Percentiles rank a stretch among this genome's conserved stretches.
Evolutionary conservation across 331 rosid genomes (phyloP).

Genomic region (Malus hybrid): DNA sequence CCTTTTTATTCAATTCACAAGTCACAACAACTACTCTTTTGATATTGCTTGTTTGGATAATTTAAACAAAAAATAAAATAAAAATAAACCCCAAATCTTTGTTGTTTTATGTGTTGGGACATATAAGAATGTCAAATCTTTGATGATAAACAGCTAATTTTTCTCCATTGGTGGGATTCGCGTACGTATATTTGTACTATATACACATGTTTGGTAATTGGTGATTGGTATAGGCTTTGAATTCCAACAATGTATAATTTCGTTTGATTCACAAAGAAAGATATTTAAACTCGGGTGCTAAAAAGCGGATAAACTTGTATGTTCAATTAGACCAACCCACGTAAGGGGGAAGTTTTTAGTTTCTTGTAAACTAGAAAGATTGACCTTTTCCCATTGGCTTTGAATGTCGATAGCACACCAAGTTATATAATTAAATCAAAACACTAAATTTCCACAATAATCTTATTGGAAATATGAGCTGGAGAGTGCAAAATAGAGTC

Average conservation of each 20-base stretch:
- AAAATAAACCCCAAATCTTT: neutral
- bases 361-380: too few species aligned
- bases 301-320: too few species aligned
- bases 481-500: too few species aligned
- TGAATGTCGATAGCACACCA: too few species aligned
- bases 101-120: neutral
- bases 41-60: neutral
- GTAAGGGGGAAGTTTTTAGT: too few species aligned
- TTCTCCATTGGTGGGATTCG: slow-evolving; percentile 2
- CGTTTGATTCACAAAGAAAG: neutral
- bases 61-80: neutral
- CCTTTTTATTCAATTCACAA: neutral
- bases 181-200: neutral
- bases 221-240: neutral
- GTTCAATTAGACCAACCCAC: too few species aligned
- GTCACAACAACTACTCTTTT: neutral
- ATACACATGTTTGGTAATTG: neutral
- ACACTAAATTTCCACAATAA: too few species aligned
- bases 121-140: neutral
- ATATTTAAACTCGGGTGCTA: too few species aligned
- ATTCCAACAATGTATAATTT: neutral
- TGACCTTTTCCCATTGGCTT: too few species aligned
- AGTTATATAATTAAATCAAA: too few species aligned
- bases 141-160: slow-evolving; percentile 5
- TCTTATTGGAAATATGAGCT: too few species aligned